Base-by-base conservation (phyloP, 768 basidiomycete genomes). In the Dentipellis sp. region DNA sequence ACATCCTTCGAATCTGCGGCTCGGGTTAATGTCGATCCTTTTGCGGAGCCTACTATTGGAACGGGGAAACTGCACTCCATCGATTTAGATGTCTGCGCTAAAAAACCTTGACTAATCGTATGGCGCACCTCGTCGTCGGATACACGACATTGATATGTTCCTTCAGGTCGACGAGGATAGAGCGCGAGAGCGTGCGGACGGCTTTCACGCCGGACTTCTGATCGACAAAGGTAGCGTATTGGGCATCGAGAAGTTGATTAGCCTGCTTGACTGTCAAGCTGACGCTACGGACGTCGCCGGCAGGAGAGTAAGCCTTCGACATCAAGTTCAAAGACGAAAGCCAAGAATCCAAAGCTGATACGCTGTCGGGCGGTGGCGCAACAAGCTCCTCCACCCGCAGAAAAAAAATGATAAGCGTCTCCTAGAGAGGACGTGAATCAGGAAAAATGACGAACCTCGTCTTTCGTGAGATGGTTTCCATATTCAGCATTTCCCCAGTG, bases 171-270 rank as follows among this genome's bases (percentile, higher is more conserved):
- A 61, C 47, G 3, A 73, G 74, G 37, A 75, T 60, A 10, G 72
- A 72, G 62, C 72, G 73, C 12, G 60, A 56, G n/a, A 74, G 66
- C 3, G 73, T 73, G 45, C 72, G 68, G 35, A 74, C 59, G 35
- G 61, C 58, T 29, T 62, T 47, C 53, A 52, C 60, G 36, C 71
- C 70, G 38, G 66, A 65, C 1, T 58, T 58, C 3, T 55, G 45
- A 57, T 74, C 69, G 38, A 57, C 64, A 63, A 71, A 75, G 10
- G 67, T 59, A 7, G 61, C 29, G 63, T 71, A 75, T n/a, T 69
- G 63, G 17, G 74, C 66, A 37, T 63, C 63, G 42, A 75, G 62
- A 29, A 75, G 53, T 21, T 60, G 58, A 60, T 71, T 73, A 7
- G 73, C 73, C 56, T 67, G 65, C 36, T 61, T 62, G 53, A 74